Base-by-base conservation (phyloP, 1,284 basidiomycete species). In the Leccinum angustisporum region DNA sequence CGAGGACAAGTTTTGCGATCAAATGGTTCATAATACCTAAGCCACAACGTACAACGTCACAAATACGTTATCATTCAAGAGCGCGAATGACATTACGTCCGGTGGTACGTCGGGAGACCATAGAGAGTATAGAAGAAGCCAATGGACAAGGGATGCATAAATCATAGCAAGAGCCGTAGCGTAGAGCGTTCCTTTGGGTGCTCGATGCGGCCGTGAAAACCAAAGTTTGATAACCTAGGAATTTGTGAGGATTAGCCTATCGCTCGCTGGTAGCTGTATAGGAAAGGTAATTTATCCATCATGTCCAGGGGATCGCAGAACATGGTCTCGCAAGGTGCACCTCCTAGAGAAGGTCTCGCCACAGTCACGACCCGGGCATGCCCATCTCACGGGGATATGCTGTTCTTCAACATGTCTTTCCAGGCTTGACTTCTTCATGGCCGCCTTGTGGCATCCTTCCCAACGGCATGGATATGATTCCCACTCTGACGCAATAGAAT, bases 1-100 rank as follows among this genome's bases (percentile, higher is more conserved):
- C 10, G 25, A 54, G 16, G 43, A 9, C 38, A 48, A 38, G n/a
- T 21, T 53, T 53, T 4, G 5, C 27, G 11, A 16, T 63, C 33
- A 43, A 57, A 34, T 34, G 34, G 31, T 18, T 66, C 59, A 61
- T 65, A 68, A 61, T 65, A 68, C 66, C 66, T 62, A 43, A 18
- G 40, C n/a, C 40, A 43, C 55, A 33, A 51, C 9, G 18, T 55
- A 55, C 34, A 34, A 34, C 34, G 34, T 34, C 34, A 14, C 34
- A 48, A 48, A 40, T 25, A 18, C 4, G 14, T 13, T 56, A 50
- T 36, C 43, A 53, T 36, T 33, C 34, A 34, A 34, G 34, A 34
- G 51, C n/a, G 34, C 27, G 5, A 62, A 55, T 40, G 30, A 38
- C 31, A 48, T 21, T 14, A 48, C 48, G 4, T 27, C 50, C 21